Conservation (phyloP, 257 asterid species). For the Solanum tacnaense region DNA sequence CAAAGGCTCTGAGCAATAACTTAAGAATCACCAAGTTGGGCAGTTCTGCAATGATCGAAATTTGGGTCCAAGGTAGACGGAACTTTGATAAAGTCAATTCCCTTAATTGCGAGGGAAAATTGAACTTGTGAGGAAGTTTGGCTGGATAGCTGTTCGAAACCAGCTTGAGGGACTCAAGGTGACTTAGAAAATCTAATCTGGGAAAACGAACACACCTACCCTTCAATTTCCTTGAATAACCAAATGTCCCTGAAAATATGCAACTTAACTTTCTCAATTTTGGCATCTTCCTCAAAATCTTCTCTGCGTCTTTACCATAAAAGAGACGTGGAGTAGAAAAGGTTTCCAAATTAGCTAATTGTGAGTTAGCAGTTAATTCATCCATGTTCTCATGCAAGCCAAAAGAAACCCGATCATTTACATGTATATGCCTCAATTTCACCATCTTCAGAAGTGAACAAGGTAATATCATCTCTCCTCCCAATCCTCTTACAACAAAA, state of each 20-base stretch:
- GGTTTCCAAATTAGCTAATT: not conserved
- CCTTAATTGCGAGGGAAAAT: not conserved
- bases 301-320: not conserved
- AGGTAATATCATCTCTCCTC: not conserved
- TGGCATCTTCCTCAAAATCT: not conserved
- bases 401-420: not conserved
- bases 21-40: not conserved
- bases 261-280: not conserved
- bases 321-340: not conserved
- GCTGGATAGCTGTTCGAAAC: not conserved
- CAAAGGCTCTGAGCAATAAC: not conserved
- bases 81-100: not conserved
- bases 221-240: not conserved
- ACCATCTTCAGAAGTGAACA: not conserved
- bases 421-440: not conserved
- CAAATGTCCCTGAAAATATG: not conserved
- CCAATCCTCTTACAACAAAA: not conserved
- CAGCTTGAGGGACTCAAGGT: constrained; percentile 4
- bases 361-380: not conserved
- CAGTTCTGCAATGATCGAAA: not conserved
- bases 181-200: not conserved
- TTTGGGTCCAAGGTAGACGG: not conserved
- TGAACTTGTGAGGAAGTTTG: not conserved
- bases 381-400: not conserved
- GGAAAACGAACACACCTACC: not conserved